These are phyloP conservation scores for Sphaerostilbella broomeana DNA, from an alignment of 2,329 filamentous ascomycete genomes.

Conservation along the genomic window DNA sequence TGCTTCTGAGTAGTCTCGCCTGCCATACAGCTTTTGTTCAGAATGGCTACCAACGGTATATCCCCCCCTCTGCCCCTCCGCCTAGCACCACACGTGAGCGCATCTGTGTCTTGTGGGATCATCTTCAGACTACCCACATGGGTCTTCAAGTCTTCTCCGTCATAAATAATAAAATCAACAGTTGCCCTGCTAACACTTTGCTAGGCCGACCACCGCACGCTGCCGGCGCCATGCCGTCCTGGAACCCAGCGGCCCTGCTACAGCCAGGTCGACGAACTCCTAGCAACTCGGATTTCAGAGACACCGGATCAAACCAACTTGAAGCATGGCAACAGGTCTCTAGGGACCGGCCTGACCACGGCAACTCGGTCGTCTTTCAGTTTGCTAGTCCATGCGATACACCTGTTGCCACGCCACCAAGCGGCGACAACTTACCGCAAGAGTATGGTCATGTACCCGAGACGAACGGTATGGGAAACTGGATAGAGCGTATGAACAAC, in stretches of 20 bases:
- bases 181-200: constrained; percentile 7
- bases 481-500: constrained; percentile 72
- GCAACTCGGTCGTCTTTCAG: constrained; percentile 35
- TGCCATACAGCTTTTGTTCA: constrained; percentile 9
- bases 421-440: constrained; percentile 18
- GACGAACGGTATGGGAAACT: constrained; percentile 43
- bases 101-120: not conserved
- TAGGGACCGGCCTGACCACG: constrained; percentile 21
- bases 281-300: constrained; percentile 23
- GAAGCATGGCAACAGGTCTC: constrained; percentile 17
- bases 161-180: not conserved
- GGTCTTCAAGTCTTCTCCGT: not conserved
- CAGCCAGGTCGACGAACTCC: constrained; percentile 30
- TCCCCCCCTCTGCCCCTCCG: constrained; percentile 2
- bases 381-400: constrained; percentile 33
- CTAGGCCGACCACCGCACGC: constrained; percentile 25
- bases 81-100: not conserved
- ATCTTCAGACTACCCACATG: not conserved
- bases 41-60: constrained; percentile 29
- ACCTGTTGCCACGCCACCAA: constrained; percentile 20
- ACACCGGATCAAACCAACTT: constrained; percentile 21
- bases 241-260: constrained; percentile 37
- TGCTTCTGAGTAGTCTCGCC: constrained; percentile 5
- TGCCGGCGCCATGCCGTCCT: constrained; percentile 26
- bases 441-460: too few species aligned